These are phyloP conservation scores for Asterochloris erici DNA, from an alignment of 139 green algal species.

Conservation along the genomic window DNA sequence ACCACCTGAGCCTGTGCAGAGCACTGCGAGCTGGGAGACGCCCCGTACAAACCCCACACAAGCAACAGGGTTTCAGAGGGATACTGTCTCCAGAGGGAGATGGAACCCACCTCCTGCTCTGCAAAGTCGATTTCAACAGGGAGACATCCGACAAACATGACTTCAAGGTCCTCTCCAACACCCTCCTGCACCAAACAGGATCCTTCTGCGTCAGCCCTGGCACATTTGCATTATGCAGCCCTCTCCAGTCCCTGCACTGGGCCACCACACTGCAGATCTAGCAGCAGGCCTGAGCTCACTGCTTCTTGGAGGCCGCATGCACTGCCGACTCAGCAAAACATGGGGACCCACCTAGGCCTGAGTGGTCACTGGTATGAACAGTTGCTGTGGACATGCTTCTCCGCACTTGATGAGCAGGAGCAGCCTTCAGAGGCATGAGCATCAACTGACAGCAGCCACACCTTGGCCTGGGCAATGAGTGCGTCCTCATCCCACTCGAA, in stretches of 20 bases:
- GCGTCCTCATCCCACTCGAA: constrained; percentile 96
- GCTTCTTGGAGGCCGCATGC: neutral
- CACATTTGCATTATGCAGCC: neutral
- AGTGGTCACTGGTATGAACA: neutral
- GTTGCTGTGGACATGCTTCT: neutral
- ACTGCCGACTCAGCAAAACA: neutral
- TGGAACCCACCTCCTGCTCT: constrained; percentile 74
- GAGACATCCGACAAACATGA: constrained; percentile 80
- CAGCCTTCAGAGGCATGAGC: neutral
- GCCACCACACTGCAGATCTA: neutral
- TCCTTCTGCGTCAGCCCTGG: neutral
- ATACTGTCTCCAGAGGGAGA: neutral
- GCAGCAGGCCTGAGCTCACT: no score
- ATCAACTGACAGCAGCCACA: constrained; percentile 16
- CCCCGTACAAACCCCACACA: neutral
- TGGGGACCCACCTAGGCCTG: neutral
- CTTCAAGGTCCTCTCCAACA: constrained; percentile 62
- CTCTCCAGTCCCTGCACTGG: neutral
- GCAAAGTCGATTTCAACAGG: constrained; percentile 71
- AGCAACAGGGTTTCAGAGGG: neutral
- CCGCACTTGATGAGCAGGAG: neutral
- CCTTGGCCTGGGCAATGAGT: constrained; percentile 88
- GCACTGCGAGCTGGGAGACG: neutral
- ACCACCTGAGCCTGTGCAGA: neutral
- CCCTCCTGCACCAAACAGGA: constrained; percentile 53